phyloP scores from a whole-genome alignment of 129 eudicot genomes.

The Gnaphalium uliginosum region DNA sequence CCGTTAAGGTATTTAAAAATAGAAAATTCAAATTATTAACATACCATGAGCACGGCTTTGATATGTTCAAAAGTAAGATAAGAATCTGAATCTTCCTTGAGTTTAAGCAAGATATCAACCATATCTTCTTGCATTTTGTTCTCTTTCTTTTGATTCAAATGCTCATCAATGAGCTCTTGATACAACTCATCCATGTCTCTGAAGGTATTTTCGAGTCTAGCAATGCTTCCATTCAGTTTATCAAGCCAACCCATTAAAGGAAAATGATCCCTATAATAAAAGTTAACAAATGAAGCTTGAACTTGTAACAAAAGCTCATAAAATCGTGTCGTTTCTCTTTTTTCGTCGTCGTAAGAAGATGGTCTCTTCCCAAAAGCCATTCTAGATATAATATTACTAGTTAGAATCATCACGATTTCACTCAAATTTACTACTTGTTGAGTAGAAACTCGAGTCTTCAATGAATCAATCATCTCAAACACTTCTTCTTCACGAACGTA shows the following conservation, averaged over 20 bases:
- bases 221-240: constrained; percentile 32
- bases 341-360: background rate
- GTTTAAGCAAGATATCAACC: constrained; percentile 36
- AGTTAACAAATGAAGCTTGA: constrained; percentile 25
- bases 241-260: constrained; percentile 48
- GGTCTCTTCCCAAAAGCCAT: constrained; percentile 36
- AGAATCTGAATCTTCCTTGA: constrained; percentile 10
- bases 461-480: no score
- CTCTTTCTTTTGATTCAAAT: constrained; percentile 1
- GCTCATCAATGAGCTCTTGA: constrained; percentile 37
- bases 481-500: background rate
- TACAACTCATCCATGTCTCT: constrained; percentile 34
- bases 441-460: no score
- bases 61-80: constrained; percentile 39
- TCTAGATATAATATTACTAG: constrained; percentile 26
- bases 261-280: constrained; percentile 34
- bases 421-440: constrained; percentile 24
- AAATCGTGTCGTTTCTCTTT: background rate
- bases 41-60: constrained; percentile 48
- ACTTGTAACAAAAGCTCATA: constrained; percentile 17
- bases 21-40: background rate
- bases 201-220: constrained; percentile 29
- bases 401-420: constrained; percentile 20
- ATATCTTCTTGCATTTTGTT: constrained; percentile 25
- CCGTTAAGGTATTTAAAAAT: no score